Evolutionary conservation across 176 grass and related monocot species (phyloP), one percentile per base, ranked within the genome.

Genomic region (Triticum monococcum): DNA sequence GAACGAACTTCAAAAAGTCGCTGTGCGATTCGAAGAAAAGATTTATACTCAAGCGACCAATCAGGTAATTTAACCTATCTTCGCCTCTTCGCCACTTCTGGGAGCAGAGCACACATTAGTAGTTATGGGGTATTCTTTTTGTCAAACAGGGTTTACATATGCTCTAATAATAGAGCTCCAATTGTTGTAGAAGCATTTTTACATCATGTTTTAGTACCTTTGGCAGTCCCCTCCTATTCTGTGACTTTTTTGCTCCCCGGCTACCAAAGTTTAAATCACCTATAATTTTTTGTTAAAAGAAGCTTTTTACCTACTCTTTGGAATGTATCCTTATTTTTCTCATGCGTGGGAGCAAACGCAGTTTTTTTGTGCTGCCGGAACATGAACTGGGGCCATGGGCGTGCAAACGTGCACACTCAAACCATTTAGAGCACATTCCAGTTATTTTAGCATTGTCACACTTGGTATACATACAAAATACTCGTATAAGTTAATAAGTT

Each of bases 21-120:
- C 91, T 25, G 84, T 89, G 61, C 87, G 88, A 40, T 98, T 94
- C 43, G 96, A 98, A 85, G 91, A 98, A 73, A 92, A 81, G 61
- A 98, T 95, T 12, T 98, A 92, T 68, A 89, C 46, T 45, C 63
- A 81, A 46, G 96, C 96, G 16, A 82, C 79, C 37, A 91, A 8
- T 76, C 88, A 94, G 93, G 96, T 98, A 86, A 28, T n/a, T 37
- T 71, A 60, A 41, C 78, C 59, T 68, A 48, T 10, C 38, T 10
- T 41, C 0, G 38, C 0, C 9, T 41, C 14, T 14, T 50, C 84
- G 9, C 33, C 11, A 70, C 12, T 28, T 78, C 63, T 61, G 14
- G 41, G 41, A 7, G 35, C 60, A 41, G 31, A 61, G 36, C 24
- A 18, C 41, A 38, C 75, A 45, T 43, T 28, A 62, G 30, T 68